Percentiles rank a stretch among this genome's conserved stretches.
Evolutionary conservation across 176 grass and related monocot species (phyloP).

Genomic region (Ananas comosus): DNA sequence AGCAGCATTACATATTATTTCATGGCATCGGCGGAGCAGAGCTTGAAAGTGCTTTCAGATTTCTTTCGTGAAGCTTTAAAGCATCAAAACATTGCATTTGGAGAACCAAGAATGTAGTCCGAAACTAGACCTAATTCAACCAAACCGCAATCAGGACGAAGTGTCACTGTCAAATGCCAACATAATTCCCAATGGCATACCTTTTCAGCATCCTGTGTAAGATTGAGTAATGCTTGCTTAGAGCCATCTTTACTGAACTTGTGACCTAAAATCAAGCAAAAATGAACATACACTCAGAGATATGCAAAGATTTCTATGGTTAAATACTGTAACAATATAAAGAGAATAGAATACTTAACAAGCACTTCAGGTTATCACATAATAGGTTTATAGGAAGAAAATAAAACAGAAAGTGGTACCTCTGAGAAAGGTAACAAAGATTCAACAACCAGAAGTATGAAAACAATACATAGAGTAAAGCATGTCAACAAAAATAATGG

Average conservation of each 20-base stretch:
- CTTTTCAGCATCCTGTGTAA: constrained; percentile 89
- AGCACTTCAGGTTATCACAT: too few relatives aligned
- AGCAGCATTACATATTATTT: too few relatives aligned
- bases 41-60: too few relatives aligned
- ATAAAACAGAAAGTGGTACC: too few relatives aligned
- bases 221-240: constrained; percentile 77
- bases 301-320: not conserved
- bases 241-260: constrained; percentile 95
- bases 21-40: too few relatives aligned
- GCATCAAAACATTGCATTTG: too few relatives aligned
- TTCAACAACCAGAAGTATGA: not conserved
- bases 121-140: not conserved
- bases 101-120: too few relatives aligned
- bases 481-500: not conserved
- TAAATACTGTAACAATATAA: not conserved
- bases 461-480: not conserved
- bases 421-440: too few relatives aligned
- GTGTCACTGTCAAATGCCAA: constrained; percentile 6
- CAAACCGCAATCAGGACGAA: constrained; percentile 6
- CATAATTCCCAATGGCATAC: constrained; percentile 26
- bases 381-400: too few relatives aligned
- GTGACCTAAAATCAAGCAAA: constrained; percentile 42
- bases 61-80: too few relatives aligned
- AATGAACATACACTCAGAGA: constrained; percentile 14
- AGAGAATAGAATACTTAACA: not conserved